phyloP scores from a whole-genome alignment of 2,329 filamentous ascomycete species.

The Monilinia fructigena region DNA sequence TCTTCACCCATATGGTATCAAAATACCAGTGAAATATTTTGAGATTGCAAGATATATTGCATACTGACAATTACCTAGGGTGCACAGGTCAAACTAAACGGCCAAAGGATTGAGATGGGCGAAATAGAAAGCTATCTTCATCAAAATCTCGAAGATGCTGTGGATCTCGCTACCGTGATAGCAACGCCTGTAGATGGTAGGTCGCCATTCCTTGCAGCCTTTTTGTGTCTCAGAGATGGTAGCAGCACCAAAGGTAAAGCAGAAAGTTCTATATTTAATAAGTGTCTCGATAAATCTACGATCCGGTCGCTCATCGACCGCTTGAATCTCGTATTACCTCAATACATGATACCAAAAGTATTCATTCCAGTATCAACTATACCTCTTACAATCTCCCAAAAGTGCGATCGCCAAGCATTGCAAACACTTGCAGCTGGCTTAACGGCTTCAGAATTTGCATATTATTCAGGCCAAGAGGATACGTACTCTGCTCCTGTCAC shows the following conservation, averaged over 20 bases:
- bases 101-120: constrained; percentile 62
- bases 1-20: neutral
- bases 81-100: constrained; percentile 60
- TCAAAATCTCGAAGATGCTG: neutral
- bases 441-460: neutral
- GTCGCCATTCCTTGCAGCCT: constrained; percentile 8
- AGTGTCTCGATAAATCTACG: constrained; percentile 5
- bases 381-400: constrained; percentile 39
- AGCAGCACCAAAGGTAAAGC: neutral
- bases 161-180: constrained; percentile 6
- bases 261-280: neutral
- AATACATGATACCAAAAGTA: constrained; percentile 41
- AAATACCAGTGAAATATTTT: neutral
- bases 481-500: neutral
- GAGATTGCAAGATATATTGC: neutral
- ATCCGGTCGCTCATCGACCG: neutral
- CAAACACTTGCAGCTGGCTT: constrained; percentile 25
- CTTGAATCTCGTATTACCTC: constrained; percentile 26
- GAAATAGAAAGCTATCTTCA: constrained; percentile 49
- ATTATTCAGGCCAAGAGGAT: constrained; percentile 6
- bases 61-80: constrained; percentile 10
- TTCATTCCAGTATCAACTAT: constrained; percentile 38
- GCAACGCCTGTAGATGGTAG: constrained; percentile 5
- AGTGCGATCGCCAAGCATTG: constrained; percentile 42
- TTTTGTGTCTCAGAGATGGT: neutral